Evolutionary conservation across 352 stramenopile species (phyloP).

Genomic region (Blastocystis sp.): DNA sequence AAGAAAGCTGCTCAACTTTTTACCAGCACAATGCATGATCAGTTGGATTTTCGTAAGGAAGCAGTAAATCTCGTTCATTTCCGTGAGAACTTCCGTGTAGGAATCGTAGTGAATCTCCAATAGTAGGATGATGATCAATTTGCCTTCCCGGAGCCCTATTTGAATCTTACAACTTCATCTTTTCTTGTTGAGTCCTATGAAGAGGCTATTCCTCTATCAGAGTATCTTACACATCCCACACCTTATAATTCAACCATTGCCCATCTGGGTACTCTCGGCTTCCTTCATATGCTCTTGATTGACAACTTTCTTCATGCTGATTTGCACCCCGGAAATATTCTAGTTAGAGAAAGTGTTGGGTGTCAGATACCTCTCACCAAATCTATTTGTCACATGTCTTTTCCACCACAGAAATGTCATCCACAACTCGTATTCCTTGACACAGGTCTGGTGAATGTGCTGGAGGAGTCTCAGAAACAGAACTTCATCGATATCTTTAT

Average conservation of each 20-base stretch:
- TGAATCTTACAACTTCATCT: slow-evolving; percentile 18
- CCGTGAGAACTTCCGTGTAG: slow-evolving; percentile 50
- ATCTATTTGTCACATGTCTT: slow-evolving; percentile 7
- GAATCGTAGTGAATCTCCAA: neutral
- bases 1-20: neutral
- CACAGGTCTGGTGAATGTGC: slow-evolving; percentile 25
- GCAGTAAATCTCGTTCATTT: slow-evolving; percentile 65
- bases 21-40: slow-evolving; percentile 24
- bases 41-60: slow-evolving; percentile 57
- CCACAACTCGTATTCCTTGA: slow-evolving; percentile 65
- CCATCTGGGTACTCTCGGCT: slow-evolving; percentile 67
- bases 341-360: slow-evolving; percentile 46
- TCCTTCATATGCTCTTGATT: slow-evolving; percentile 79
- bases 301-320: slow-evolving; percentile 75
- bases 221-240: slow-evolving; percentile 5
- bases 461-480: slow-evolving; percentile 65
- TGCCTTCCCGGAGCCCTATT: slow-evolving; percentile 50
- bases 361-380: slow-evolving; percentile 29
- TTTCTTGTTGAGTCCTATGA: slow-evolving; percentile 48
- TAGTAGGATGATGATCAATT: slow-evolving; percentile 59
- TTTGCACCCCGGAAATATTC: slow-evolving; percentile 68
- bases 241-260: slow-evolving; percentile 14
- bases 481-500: slow-evolving; percentile 68
- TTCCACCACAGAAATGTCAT: neutral
- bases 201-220: slow-evolving; percentile 1